phyloP scores from a whole-genome alignment of 1,284 basidiomycete genomes.

The Afroboletus lepidellus region DNA sequence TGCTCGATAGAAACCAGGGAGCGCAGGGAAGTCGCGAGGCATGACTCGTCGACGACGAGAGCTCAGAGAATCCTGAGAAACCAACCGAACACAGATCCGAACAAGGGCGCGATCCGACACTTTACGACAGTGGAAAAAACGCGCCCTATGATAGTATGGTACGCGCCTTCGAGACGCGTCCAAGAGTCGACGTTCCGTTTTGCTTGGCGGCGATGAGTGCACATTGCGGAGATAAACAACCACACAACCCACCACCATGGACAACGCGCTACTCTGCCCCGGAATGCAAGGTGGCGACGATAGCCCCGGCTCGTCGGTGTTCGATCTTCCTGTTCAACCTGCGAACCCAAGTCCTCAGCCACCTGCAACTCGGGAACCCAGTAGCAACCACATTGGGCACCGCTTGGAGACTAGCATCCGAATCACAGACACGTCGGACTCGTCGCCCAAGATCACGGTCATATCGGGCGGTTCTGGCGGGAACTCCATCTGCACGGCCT shows the following conservation, averaged over 20 bases:
- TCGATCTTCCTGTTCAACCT: constrained; percentile 61
- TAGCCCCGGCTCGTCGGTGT: constrained; percentile 68
- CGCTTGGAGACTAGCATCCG: constrained; percentile 4
- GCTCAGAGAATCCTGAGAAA: no score
- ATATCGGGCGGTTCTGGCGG: constrained; percentile 84
- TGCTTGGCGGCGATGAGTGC: no score
- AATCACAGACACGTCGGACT: constrained; percentile 6
- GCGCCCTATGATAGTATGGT: no score
- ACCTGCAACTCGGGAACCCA: constrained; percentile 15
- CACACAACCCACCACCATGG: constrained; percentile 19
- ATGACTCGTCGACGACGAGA: no score
- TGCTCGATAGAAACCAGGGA: constrained; percentile 65
- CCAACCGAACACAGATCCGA: neutral
- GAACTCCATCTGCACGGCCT: constrained; percentile 76
- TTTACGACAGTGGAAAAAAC: no score
- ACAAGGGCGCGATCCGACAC: no score
- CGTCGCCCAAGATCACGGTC: constrained; percentile 51
- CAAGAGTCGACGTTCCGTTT: no score
- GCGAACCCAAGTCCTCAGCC: constrained; percentile 19
- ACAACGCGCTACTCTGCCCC: constrained; percentile 14
- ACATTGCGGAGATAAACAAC: neutral
- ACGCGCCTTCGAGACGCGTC: no score
- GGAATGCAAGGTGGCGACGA: constrained; percentile 24
- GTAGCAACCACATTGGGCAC: neutral
- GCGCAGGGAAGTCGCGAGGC: constrained; percentile 49